phyloP scores from a whole-genome alignment of 495 filamentous ascomycete species.

The Aspergillus funiculosus region DNA sequence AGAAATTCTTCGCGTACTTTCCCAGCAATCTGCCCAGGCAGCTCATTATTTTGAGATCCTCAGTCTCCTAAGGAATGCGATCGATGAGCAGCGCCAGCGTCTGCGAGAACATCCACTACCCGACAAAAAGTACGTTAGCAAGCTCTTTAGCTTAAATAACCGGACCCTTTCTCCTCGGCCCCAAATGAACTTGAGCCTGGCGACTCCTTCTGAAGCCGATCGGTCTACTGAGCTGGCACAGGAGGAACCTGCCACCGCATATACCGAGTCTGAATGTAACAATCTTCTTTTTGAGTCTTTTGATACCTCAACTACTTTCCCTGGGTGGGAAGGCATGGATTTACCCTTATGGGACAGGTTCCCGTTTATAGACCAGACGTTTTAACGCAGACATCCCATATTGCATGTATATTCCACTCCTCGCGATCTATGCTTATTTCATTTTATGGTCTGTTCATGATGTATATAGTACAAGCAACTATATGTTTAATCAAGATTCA shows the following conservation, averaged over 20 bases:
- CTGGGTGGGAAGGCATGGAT: constrained; percentile 13
- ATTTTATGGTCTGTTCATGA: no score
- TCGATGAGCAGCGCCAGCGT: constrained; percentile 31
- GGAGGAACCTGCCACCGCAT: background rate
- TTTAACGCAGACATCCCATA: no score
- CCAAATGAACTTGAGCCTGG: background rate
- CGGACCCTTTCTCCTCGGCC: constrained; percentile 4
- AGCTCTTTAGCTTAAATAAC: constrained; percentile 32
- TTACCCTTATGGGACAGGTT: constrained; percentile 12
- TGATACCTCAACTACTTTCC: background rate
- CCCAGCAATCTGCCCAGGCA: constrained; percentile 36
- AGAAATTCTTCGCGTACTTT: constrained; percentile 29
- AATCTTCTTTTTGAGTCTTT: background rate
- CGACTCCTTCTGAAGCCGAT: background rate
- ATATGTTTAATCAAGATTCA: no score
- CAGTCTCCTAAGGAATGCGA: constrained; percentile 27
- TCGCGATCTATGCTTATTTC: no score
- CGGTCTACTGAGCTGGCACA: background rate
- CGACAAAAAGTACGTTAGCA: constrained; percentile 33
- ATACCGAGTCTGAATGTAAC: background rate
- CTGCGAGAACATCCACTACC: constrained; percentile 27
- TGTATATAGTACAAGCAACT: no score
- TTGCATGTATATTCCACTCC: no score
- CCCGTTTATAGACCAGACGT: constrained; percentile 13
- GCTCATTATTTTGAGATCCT: constrained; percentile 37